Evolutionary conservation across 1,284 basidiomycete genomes (phyloP).

Genomic region (Cutaneotrichosporon curvatum): DNA sequence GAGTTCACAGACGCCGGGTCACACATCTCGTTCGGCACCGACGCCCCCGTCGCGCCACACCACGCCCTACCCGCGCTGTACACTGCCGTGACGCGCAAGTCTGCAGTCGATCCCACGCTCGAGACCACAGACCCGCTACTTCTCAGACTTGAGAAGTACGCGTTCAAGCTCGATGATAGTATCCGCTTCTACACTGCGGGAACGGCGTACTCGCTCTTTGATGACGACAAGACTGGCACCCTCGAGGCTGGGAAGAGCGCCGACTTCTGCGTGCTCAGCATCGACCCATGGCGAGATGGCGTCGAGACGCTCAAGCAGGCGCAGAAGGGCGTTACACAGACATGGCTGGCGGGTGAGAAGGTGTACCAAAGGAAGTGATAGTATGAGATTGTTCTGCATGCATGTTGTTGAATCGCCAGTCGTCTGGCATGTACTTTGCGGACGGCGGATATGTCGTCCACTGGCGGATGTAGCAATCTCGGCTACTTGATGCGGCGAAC

Average conservation of each 20-base stretch:
- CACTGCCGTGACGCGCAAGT: conserved; percentile 25
- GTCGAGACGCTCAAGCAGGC: conserved; percentile 22
- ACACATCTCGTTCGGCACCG: conserved; percentile 25
- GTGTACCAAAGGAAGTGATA: conserved; percentile 7
- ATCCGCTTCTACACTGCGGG: conserved; percentile 22
- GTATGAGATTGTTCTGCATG: not conserved
- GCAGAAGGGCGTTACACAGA: conserved; percentile 22
- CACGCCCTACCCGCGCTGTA: conserved; percentile 27
- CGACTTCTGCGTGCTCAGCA: conserved; percentile 25
- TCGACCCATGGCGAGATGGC: conserved; percentile 28
- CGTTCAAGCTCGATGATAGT: conserved; percentile 12
- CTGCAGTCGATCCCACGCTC: conserved; percentile 16
- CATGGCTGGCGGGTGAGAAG: conserved; percentile 22
- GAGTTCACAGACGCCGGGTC: conserved; percentile 22
- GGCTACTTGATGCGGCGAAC: too few species aligned
- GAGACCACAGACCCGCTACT: too few species aligned
- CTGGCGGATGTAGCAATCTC: not conserved
- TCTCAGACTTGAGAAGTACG: conserved; percentile 7
- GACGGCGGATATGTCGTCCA: not conserved
- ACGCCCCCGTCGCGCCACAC: conserved; percentile 27
- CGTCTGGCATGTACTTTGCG: too few species aligned
- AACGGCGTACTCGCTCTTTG: conserved; percentile 15
- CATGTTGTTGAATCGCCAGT: too few species aligned
- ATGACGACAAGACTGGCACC: conserved; percentile 15
- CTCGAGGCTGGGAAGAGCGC: conserved; percentile 24